These are phyloP conservation scores for Ganoderma lingzhi DNA, from an alignment of 1,284 basidiomycete species.

Conservation along the genomic window DNA sequence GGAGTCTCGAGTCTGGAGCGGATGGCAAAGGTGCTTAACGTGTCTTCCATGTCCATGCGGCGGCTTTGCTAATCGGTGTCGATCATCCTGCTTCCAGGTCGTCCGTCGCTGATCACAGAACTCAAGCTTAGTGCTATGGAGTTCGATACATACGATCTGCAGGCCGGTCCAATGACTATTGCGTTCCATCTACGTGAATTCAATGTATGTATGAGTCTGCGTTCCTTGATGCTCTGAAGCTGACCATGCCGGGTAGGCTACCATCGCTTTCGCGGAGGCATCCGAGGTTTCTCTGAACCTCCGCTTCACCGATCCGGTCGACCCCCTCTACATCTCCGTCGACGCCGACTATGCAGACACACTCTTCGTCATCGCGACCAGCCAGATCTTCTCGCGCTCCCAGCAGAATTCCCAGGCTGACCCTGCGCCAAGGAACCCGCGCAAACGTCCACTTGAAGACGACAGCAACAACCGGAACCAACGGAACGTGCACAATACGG, in stretches of 20 bases:
- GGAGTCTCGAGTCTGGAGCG: slow-evolving; percentile 70
- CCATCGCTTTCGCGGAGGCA: slow-evolving; percentile 78
- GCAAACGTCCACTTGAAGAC: slow-evolving; percentile 34
- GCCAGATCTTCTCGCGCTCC: slow-evolving; percentile 51
- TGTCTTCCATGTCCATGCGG: background rate
- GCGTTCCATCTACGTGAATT: slow-evolving; percentile 85
- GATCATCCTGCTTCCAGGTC: slow-evolving; percentile 49
- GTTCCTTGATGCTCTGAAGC: slow-evolving; percentile 30
- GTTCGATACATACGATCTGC: slow-evolving; percentile 78
- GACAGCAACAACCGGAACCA: slow-evolving; percentile 14
- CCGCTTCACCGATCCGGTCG: slow-evolving; percentile 75
- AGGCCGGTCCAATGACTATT: slow-evolving; percentile 65
- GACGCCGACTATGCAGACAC: slow-evolving; percentile 68
- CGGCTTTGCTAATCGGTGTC: background rate
- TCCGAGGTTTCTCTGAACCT: slow-evolving; percentile 69
- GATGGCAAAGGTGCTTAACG: slow-evolving; percentile 64
- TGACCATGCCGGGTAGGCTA: slow-evolving; percentile 57
- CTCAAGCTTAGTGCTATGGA: slow-evolving; percentile 76
- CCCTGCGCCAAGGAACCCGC: slow-evolving; percentile 8
- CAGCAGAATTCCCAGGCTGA: slow-evolving; percentile 21
- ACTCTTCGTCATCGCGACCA: slow-evolving; percentile 80
- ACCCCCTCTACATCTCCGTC: slow-evolving; percentile 77
- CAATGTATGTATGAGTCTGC: slow-evolving; percentile 66
- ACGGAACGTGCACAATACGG: slow-evolving; percentile 7
- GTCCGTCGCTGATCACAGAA: slow-evolving; percentile 73